Evolutionary conservation across 768 basidiomycete genomes (phyloP), one percentile per base, ranked within the genome.

Genomic region (Amanita phalloides): DNA sequence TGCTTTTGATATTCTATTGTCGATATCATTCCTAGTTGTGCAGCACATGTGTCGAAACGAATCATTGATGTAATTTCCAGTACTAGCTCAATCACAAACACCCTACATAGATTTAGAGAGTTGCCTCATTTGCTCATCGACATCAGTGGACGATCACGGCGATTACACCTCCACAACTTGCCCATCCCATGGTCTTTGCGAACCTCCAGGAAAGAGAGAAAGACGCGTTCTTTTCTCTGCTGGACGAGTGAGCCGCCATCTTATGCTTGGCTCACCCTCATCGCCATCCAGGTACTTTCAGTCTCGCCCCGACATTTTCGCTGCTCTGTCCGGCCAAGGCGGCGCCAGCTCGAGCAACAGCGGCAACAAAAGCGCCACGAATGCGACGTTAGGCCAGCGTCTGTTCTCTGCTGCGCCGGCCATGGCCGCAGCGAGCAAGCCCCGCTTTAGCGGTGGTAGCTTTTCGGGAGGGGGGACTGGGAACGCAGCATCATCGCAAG

Each of bases 181-280:
- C 14, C 30, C 30, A 45, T 35, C 9, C 20, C 46, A 88, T 88
- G 86, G 84, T 83, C 38, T 90, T 90, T 60, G 62, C 85, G 51
- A 82, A 76, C 57, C 74, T 90, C 43, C 70, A 77, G 17, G 54
- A 66, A 47, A 68, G 80, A 56, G 88, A 90, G 64, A 90, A 90
- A 64, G 77, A 85, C 50, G 87, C 88, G 11, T 90, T 90, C 66
- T 90, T 90, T 61, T 72, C 76, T 28, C 75, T 90, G 21, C 70
- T 90, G 33, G 88, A 90, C 62, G 88, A 90, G 88, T 89, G 64
- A 67, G 73, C 65, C 30, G 10, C 55, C 47, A 49, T 41, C 55
- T 61, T 54, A 42, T 20, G n/a, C 13, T 51, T 47, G 28, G 45
- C 33, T 50, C 46, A 37, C 48, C 26, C 36, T 47, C 35, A 33